Base-by-base conservation (phyloP, 1,139 yeast species). In the Scheffersomyces cryptocercus region DNA sequence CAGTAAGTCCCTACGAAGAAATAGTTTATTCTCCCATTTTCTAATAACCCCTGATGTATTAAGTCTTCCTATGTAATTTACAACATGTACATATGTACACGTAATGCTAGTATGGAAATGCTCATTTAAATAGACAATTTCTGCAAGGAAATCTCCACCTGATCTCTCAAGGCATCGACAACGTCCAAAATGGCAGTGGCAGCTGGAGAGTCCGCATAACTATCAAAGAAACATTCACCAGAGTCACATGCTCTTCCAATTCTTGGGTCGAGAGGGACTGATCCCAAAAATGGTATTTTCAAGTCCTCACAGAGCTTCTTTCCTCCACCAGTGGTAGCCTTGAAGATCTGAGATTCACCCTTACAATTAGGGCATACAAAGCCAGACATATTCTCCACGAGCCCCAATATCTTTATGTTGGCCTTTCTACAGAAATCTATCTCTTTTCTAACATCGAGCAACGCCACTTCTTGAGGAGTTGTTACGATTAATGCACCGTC, bases 301-400 rank as follows among this genome's bases (percentile, higher is more conserved):
- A 87, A 66, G 46, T 93, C 99, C 54, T 84, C 68, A 44, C 98
- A 95, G 43, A 95, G 69, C 31, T 84, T 81, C 53, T 80, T 77
- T 6, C 98, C 99, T 14, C 99, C 99, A 12, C 99, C 99, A 1
- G 99, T 95, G 3, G 98, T 93, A 30, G 98, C 89, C 51, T 85
- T 86, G 67, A 95, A 95, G 10, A 95, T 91, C 56, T 85, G 84
- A 0, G 96, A 87, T 64, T 90, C 89, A 7, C 95, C 95, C 49
- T 88, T 80, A 65, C 99, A 95, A 54, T 75, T 82, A 4, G 99
- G 99, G 62, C 99, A 95, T 12, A 95, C 98, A 69, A 95, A 95
- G 1, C 99, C 99, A 5, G 96, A 82, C 99, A 95, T 95, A 62
- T 95, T 95, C 62, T 95, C 99, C 29, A 95, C 97, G 26, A 95